These are phyloP conservation scores for Cetradonia linearis DNA, from an alignment of 495 filamentous ascomycete genomes.

Conservation along the genomic window DNA sequence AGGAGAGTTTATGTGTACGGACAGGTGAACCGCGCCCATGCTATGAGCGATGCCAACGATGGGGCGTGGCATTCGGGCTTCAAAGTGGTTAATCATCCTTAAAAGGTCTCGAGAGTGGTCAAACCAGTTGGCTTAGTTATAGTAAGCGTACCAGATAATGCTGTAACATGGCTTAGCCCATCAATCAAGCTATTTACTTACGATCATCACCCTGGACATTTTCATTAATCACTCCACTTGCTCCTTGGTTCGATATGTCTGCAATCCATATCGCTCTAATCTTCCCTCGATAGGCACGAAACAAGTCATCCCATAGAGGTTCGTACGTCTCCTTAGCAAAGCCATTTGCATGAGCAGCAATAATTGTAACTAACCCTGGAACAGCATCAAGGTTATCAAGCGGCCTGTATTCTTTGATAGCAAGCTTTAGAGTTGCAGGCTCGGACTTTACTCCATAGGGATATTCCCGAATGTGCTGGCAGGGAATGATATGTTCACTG, in stretches of 20 bases:
- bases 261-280: slow-evolving; percentile 66
- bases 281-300: slow-evolving; percentile 33
- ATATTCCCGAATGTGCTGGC: slow-evolving; percentile 49
- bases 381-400: slow-evolving; percentile 40
- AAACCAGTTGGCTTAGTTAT: slow-evolving; percentile 47
- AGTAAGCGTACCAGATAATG: background rate
- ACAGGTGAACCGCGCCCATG: slow-evolving; percentile 47
- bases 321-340: slow-evolving; percentile 57
- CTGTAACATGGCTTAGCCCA: background rate
- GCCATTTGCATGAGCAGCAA: slow-evolving; percentile 60
- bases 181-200: slow-evolving; percentile 27
- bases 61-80: slow-evolving; percentile 59
- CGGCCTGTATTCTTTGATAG: slow-evolving; percentile 58
- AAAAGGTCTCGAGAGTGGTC: slow-evolving; percentile 71
- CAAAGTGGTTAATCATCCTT: slow-evolving; percentile 65
- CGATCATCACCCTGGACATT: slow-evolving; percentile 52
- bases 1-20: slow-evolving; percentile 26
- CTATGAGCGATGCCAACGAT: slow-evolving; percentile 71
- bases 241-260: slow-evolving; percentile 59
- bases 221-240: slow-evolving; percentile 59
- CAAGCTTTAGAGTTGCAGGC: slow-evolving; percentile 39
- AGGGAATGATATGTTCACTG: slow-evolving; percentile 38
- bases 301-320: slow-evolving; percentile 60
- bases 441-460: slow-evolving; percentile 35
- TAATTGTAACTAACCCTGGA: slow-evolving; percentile 52